Percentiles rank a stretch among this genome's conserved stretches.
Conservation (phyloP, 164 flowering plant species). For the Kalanchoe fedtschenkoi region DNA sequence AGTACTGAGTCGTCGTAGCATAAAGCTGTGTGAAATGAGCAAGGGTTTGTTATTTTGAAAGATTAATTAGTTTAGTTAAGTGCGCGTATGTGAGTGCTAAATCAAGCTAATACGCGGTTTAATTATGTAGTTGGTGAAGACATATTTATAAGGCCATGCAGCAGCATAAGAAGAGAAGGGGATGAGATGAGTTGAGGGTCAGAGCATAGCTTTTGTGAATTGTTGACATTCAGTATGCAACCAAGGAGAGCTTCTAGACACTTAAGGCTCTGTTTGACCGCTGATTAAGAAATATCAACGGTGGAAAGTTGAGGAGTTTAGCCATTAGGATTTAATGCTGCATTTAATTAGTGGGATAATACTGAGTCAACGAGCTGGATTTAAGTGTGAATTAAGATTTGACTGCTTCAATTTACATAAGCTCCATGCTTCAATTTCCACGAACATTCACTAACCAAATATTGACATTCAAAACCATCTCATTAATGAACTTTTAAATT, state of each 20-base stretch:
- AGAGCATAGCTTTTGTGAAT: too few species aligned
- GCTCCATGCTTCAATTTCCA: not conserved
- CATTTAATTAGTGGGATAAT: not conserved
- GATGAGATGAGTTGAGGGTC: too few species aligned
- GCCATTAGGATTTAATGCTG: not conserved
- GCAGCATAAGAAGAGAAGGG: too few species aligned
- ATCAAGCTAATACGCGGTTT: not conserved
- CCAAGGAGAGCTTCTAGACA: too few species aligned
- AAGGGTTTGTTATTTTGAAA: not conserved
- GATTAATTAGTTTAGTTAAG: not conserved
- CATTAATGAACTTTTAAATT: too few species aligned
- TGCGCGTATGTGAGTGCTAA: not conserved
- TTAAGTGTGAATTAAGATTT: too few species aligned
- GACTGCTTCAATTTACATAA: not conserved
- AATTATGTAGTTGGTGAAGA: not conserved
- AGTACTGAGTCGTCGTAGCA: too few species aligned
- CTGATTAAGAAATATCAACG: not conserved
- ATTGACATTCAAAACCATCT: not conserved
- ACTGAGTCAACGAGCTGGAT: too few species aligned
- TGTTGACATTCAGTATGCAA: too few species aligned
- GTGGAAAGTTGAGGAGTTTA: not conserved
- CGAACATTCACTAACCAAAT: not conserved
- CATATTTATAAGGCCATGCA: not conserved
- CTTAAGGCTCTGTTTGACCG: not conserved
- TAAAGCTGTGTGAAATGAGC: conserved; percentile 2